Conservation (phyloP, 2,329 filamentous ascomycete genomes). For the Epichloe sylvatica region DNA sequence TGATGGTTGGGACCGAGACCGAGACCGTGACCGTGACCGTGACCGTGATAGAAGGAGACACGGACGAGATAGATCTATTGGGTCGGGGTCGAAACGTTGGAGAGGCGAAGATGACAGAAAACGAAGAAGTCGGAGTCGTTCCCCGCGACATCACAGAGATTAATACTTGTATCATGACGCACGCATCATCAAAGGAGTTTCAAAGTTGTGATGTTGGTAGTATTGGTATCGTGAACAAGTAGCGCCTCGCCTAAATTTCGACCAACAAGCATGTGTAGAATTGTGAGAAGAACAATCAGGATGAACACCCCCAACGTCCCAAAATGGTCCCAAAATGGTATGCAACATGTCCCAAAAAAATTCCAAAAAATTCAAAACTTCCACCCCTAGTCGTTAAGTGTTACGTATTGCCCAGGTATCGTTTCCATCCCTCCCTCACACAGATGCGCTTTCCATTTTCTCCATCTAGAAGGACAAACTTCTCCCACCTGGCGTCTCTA, state of each 20-base stretch:
- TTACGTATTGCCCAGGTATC: slow-evolving; percentile 44
- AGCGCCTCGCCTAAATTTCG: not conserved
- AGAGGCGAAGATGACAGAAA: slow-evolving; percentile 16
- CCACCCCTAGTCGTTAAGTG: not conserved
- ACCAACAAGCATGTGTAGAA: not conserved
- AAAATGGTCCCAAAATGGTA: not conserved
- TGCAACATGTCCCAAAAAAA: not conserved
- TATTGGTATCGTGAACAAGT: not conserved
- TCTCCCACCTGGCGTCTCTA: slow-evolving; percentile 74
- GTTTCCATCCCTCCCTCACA: slow-evolving; percentile 67
- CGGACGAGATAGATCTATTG: slow-evolving; percentile 16
- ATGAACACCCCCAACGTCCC: not conserved
- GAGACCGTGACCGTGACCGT: not conserved
- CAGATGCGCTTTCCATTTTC: slow-evolving; percentile 54
- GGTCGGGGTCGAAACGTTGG: slow-evolving; percentile 14
- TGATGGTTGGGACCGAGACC: slow-evolving; percentile 11
- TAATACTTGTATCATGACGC: slow-evolving; percentile 1
- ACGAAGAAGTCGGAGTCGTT: slow-evolving; percentile 16
- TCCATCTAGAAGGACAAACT: slow-evolving; percentile 57
- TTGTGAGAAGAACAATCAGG: not conserved
- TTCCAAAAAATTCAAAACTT: not conserved
- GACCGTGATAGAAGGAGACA: slow-evolving; percentile 15
- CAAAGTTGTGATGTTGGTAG: not conserved
- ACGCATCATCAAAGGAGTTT: not conserved
- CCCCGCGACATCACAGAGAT: slow-evolving; percentile 8